Percentiles rank a stretch among this genome's conserved stretches.
Evolutionary conservation across 108 stramenopile genomes (phyloP).

Genomic region (Nitzschia palea): DNA sequence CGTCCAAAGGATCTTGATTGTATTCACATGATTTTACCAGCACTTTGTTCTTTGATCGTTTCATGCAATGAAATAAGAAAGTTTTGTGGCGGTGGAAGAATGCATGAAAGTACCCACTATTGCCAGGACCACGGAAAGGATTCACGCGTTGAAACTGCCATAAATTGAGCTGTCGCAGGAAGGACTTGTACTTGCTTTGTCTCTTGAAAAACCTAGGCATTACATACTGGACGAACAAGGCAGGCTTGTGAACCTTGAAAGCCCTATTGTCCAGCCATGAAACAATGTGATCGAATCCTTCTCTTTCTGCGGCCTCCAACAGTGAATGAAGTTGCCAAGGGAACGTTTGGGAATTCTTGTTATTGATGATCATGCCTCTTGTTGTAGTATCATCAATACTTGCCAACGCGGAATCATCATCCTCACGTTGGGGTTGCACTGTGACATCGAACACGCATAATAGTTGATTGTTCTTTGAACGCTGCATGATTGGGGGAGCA

Average conservation of each 20-base stretch:
- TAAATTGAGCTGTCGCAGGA: constrained; percentile 86
- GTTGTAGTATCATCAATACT: too few species aligned
- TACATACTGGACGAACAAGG: constrained; percentile 49
- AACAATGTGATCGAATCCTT: constrained; percentile 29
- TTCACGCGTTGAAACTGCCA: constrained; percentile 62
- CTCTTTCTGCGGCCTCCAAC: constrained; percentile 2
- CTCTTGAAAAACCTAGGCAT: constrained; percentile 74
- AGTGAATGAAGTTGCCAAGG: constrained; percentile 22
- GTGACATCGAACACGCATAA: too few species aligned
- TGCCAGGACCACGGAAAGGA: constrained; percentile 34
- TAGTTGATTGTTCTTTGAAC: too few species aligned
- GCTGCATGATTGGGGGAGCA: too few species aligned
- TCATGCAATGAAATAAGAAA: constrained; percentile 6
- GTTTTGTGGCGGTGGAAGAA: constrained; percentile 39
- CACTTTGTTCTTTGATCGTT: constrained; percentile 25
- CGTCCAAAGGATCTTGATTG: too few species aligned
- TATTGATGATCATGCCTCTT: too few species aligned
- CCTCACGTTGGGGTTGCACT: too few species aligned
- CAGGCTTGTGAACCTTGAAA: constrained; percentile 50
- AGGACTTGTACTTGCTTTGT: constrained; percentile 78
- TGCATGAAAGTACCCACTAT: constrained; percentile 64
- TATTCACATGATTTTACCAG: too few species aligned
- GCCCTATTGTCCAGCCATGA: constrained; percentile 58
- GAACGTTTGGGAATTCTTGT: too few species aligned
- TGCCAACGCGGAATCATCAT: too few species aligned